phyloP scores from a whole-genome alignment of 805 yeast genomes.

The Kluyveromyces nonfermentans region DNA sequence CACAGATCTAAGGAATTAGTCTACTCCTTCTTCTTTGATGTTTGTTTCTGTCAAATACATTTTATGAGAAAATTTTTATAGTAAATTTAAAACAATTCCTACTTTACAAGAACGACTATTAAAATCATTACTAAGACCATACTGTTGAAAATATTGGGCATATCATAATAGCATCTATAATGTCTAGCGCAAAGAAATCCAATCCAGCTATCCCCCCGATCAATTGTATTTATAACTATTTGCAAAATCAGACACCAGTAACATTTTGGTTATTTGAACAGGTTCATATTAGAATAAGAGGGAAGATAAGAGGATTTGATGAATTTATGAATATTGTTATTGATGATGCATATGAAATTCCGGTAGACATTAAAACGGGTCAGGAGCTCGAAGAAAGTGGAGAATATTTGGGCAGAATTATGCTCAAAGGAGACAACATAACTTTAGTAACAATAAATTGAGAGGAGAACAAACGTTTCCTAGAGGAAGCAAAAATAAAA shows the following conservation, averaged over 20 bases:
- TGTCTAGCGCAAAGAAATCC: constrained; percentile 7
- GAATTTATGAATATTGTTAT: constrained; percentile 87
- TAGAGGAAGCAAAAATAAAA: neutral
- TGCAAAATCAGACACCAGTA: constrained; percentile 74
- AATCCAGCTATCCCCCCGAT: constrained; percentile 71
- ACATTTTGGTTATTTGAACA: constrained; percentile 89
- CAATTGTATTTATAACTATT: constrained; percentile 75
- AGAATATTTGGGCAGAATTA: constrained; percentile 57
- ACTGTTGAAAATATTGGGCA: neutral
- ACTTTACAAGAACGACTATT: neutral
- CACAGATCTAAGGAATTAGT: neutral
- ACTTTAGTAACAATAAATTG: constrained; percentile 47
- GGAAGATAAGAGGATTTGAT: constrained; percentile 85
- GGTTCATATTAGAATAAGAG: constrained; percentile 64
- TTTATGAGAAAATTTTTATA: neutral
- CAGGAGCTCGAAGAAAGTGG: constrained; percentile 15
- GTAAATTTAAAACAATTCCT: neutral
- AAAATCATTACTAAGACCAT: neutral
- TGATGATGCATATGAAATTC: constrained; percentile 56
- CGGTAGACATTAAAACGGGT: constrained; percentile 36
- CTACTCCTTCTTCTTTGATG: neutral
- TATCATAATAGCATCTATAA: neutral
- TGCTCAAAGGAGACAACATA: constrained; percentile 91
- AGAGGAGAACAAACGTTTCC: neutral
- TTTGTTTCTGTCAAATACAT: neutral